Evolutionary conservation across 176 grass and related monocot genomes (phyloP), one percentile per base, ranked within the genome.

Genomic region (Miscanthus lutarioriparius): DNA sequence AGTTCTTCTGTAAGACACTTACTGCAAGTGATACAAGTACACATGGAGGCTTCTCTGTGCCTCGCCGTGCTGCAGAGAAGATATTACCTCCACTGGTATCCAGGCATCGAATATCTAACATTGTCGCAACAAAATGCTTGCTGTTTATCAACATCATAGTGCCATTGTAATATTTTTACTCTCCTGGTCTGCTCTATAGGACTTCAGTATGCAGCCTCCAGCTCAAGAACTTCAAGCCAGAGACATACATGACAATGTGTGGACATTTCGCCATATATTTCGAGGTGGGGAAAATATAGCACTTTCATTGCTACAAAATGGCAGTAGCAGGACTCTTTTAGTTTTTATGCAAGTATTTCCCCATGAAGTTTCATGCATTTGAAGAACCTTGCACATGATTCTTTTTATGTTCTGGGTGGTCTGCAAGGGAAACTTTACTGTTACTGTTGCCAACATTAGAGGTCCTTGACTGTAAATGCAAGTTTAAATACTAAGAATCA

Each of bases 251-350:
- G 91, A 96, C 64, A 94, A 89, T 41, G 72, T 94, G 3, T 99
- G 97, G 93, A 96, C 97, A 44, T 99, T 99, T 74, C 93, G 93
- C 19, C 97, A 99, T 89, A 96, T 99, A 85, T 99, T 92, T 92
- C 91, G 97, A 86, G 97, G 97, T 96, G 84, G 28, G 43, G 6
- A 74, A 82, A 53, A 33, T 69, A 16, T 62, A 44, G 3, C 47
- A 22, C 66, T 36, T 36, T 68, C 3, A 43, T 22, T 76, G 10
- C 33, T 67, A 26, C 37, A 49, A 33, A 59, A 37, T 85, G 33
- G 45, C 33, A 81, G 33, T 1, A 78, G 30, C 8, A 58, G 63
- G 19, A 62, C 4, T 41, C 13, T n/a, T 35, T 16, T 12, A 14
- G 1, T 76, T 36, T 41, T 13, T 35, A 76, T 53, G 25, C 23